Base-by-base conservation (phyloP, 202 grass and related monocot genomes). In the Sporobolus alterniflorus region DNA sequence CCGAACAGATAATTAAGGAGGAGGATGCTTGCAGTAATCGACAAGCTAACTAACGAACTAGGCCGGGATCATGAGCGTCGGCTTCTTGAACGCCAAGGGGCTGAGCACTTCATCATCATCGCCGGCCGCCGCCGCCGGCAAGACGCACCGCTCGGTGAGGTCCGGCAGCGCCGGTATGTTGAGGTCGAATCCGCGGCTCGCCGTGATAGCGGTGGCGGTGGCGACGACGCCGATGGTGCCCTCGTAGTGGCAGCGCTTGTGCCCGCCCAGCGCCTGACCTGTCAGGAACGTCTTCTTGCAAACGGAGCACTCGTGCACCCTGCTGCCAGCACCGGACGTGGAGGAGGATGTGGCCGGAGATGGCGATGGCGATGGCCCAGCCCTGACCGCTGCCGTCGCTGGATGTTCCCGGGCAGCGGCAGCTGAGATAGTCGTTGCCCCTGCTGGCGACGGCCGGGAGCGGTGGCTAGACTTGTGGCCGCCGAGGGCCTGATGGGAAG, bases 381-480 rank as follows among this genome's bases (percentile, higher is more conserved):
- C n/a, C n/a, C n/a, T n/a, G n/a, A n/a, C n/a, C 46, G 25, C 20
- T 10, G 13, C 29, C 41, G 72, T 9, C 0, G 25, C 74, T 2
- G 57, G 51, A 11, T 41, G 11, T 20, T 62, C 5, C 55, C 2
- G 1, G 73, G 41, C 2, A 3, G 13, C 13, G 41, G 41, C 49
- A 1, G 49, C 5, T 1, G 17, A 1, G 49, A 21, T 43, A 1
- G 39, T 4, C 1, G 39, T 15, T 8, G 64, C n/a, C 12, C 15
- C 11, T 11, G 42, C 11, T 11, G 12, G 29, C 34, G 64, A 17
- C 3, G 61, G 17, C n/a, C 21, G n/a, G 49, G 5, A 4, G 20
- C 59, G 90, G 80, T 95, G 95, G 90, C 92, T 98, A 3, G 95
- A 73, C 86, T 90, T 98, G 92, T 98, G 95, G 8, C 95, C 95